A percentile compares a stretch with the other conserved stretches of the same genome.
These are phyloP conservation scores for Alternaria ventricosa DNA, from an alignment of 2,329 filamentous ascomycete genomes.

Conservation along the genomic window DNA sequence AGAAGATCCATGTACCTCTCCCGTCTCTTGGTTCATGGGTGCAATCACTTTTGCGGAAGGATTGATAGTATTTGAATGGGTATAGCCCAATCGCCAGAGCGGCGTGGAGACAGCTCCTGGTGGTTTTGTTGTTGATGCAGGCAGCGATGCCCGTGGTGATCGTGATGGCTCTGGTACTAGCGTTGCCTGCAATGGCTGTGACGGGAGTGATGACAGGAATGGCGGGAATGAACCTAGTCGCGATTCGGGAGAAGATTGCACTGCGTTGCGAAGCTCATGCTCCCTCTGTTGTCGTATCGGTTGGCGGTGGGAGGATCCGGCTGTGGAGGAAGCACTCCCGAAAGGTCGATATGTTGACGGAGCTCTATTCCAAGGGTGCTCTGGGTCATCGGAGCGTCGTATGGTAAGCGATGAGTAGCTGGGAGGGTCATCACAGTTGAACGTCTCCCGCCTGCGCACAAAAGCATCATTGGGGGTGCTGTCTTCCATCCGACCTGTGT, in stretches of 20 bases:
- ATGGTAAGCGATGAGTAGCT: background rate
- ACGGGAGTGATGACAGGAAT: background rate
- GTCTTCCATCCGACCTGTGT: background rate
- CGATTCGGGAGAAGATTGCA: background rate
- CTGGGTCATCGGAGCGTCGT: background rate
- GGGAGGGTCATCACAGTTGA: background rate
- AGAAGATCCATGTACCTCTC: background rate
- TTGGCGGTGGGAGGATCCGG: background rate
- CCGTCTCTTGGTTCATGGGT: background rate
- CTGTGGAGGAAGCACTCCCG: background rate
- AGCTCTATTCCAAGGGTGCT: background rate
- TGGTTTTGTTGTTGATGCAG: background rate
- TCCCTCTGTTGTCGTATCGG: background rate
- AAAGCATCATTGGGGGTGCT: background rate
- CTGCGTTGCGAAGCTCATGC: background rate
- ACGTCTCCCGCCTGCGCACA: background rate
- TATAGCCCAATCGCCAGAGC: background rate
- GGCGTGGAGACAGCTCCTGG: background rate
- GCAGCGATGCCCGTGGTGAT: background rate
- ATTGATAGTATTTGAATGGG: background rate
- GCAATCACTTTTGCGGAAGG: background rate
- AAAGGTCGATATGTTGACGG: background rate
- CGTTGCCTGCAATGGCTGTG: background rate
- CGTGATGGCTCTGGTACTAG: background rate
- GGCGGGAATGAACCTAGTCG: background rate